Base-by-base conservation (phyloP, 306 rosid genomes). In the Mucuna pruriens region DNA sequence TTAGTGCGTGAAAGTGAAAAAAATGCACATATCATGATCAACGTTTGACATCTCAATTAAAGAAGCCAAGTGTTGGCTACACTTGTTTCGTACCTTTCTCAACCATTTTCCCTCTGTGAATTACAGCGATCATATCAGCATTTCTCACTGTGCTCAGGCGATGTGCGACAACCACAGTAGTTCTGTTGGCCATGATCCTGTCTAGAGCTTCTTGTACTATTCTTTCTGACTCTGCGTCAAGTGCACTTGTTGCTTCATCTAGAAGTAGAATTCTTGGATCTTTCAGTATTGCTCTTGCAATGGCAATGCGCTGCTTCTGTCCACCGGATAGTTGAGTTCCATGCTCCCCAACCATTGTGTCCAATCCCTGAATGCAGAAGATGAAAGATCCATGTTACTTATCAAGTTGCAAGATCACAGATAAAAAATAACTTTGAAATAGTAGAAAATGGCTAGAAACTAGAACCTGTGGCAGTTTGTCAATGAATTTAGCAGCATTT, bases 171-270 rank as follows among this genome's bases (percentile, higher is more conserved):
- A 92, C 58, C 6, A 92, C 85, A 36, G 97, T 92, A 44, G 95
- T 92, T 78, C 95, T 82, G 70, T 92, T 88, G 44, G 89, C 84
- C 97, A 92, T 90, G 75, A 92, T 85, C 82, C 94, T 88, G 79
- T 92, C 95, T 48, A 92, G 45, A 77, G 95, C 97, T 34, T 92
- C 92, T 87, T 92, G 97, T 34, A 92, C 97, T 77, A 89, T 26
- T 84, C 94, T 90, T 80, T 92, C 95, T 40, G 97, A 92, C 63
- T 92, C 97, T 51, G 90, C 91, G 67, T 92, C 97, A 52, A 92
- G 92, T 52, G 97, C 95, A 83, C 97, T 92, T 9, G 95, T 90
- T 49, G 97, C 94, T 89, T 92, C 97, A 84, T 92, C 97, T 8
- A 92, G 85, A 87, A 92, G 97, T 38, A 90, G 78, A 73, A 90